Percentiles rank a stretch among this genome's conserved stretches.
phyloP scores from a whole-genome alignment of 208 protist species.

The Novymonas esmeraldas region DNA sequence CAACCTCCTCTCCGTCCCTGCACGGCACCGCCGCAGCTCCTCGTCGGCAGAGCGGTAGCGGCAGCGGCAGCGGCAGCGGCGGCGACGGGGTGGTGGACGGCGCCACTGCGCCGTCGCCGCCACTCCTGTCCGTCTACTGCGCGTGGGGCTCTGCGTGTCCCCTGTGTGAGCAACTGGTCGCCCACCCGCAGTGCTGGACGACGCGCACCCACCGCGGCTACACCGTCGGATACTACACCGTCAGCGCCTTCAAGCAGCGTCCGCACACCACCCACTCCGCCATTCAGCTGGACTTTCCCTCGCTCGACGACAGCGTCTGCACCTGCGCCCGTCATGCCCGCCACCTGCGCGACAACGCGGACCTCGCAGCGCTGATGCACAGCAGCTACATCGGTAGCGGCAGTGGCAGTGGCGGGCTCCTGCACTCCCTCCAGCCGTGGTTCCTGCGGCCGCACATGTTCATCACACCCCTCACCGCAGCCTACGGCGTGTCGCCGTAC shows the following conservation, averaged over 20 bases:
- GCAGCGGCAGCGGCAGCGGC: constrained; percentile 3
- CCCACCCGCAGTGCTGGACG: constrained; percentile 52
- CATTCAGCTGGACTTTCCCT: constrained; percentile 55
- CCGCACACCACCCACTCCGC: neutral
- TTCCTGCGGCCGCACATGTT: constrained; percentile 71
- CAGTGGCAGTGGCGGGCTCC: constrained; percentile 11
- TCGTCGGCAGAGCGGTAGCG: neutral
- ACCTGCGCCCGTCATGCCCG: constrained; percentile 28
- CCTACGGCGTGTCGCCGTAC: constrained; percentile 42
- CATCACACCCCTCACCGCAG: constrained; percentile 36
- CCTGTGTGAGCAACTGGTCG: constrained; percentile 67
- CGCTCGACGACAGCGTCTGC: constrained; percentile 49
- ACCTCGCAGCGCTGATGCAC: constrained; percentile 17
- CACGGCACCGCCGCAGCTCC: neutral
- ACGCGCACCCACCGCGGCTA: constrained; percentile 24
- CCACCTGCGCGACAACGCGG: constrained; percentile 21
- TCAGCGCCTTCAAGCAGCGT: neutral
- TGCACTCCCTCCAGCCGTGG: constrained; percentile 61
- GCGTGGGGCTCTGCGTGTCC: constrained; percentile 80
- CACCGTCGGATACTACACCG: constrained; percentile 20
- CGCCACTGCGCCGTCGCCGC: constrained; percentile 2
- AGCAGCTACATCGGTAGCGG: constrained; percentile 21
- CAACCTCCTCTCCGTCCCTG: constrained; percentile 7
- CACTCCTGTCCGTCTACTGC: constrained; percentile 54
- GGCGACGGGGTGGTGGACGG: neutral